Percentiles rank a stretch among this genome's conserved stretches.
These are phyloP conservation scores for Carex scoparia DNA, from an alignment of 176 grass and related monocot genomes.

Conservation along the genomic window DNA sequence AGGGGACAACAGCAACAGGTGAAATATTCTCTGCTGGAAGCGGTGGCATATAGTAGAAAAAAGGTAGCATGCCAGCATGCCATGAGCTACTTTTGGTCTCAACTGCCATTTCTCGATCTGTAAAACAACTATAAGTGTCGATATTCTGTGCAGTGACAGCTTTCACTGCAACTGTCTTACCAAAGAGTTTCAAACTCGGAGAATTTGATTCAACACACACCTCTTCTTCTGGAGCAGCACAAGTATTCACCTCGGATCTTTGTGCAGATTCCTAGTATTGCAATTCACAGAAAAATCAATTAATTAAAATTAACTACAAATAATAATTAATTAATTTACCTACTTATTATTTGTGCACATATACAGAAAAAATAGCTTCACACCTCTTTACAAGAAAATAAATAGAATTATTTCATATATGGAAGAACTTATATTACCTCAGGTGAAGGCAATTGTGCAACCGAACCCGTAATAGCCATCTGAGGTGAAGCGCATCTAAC, in stretches of 20 bases:
- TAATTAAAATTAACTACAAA: not conserved
- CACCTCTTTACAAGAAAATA: not conserved
- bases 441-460: slow-evolving; percentile 22
- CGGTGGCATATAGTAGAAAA: slow-evolving; percentile 40
- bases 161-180: slow-evolving; percentile 46
- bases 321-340: not conserved
- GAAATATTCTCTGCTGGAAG: slow-evolving; percentile 27
- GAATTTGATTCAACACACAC: slow-evolving; percentile 24
- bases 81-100: slow-evolving; percentile 20
- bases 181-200: slow-evolving; percentile 60
- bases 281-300: not conserved
- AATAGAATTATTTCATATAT: not conserved
- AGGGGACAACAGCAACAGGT: not conserved
- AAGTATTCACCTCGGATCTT: slow-evolving; percentile 7
- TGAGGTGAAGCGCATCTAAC: slow-evolving; percentile 31
- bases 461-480: slow-evolving; percentile 11
- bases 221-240: slow-evolving; percentile 9
- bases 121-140: slow-evolving; percentile 34
- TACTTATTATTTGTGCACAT: not conserved
- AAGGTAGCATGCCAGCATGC: slow-evolving; percentile 27
- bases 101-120: slow-evolving; percentile 28
- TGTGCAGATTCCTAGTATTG: not conserved
- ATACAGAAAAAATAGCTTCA: not conserved
- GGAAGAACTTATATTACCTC: slow-evolving; percentile 30
- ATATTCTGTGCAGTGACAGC: not conserved